These are phyloP conservation scores for Pyrenula aspistea DNA, from an alignment of 495 filamentous ascomycete species.

Conservation along the genomic window DNA sequence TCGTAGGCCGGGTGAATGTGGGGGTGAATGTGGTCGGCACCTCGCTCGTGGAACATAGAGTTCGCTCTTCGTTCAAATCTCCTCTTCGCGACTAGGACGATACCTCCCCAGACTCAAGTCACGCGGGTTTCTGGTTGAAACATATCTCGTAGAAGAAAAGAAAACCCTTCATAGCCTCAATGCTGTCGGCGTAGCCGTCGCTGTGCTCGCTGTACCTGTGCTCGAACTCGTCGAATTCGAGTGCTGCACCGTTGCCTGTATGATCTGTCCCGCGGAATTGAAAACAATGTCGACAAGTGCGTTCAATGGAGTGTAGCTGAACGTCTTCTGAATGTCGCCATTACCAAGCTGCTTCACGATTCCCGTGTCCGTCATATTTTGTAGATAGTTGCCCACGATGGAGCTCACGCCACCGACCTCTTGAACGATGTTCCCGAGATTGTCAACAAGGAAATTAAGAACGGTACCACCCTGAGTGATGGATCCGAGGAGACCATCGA, in stretches of 20 bases:
- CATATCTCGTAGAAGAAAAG: too few relatives aligned
- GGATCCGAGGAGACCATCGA: conserved; percentile 39
- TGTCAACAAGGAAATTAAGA: conserved; percentile 43
- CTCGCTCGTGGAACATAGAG: too few relatives aligned
- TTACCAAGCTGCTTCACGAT: conserved; percentile 25
- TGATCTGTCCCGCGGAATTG: conserved; percentile 40
- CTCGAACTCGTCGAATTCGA: neutral
- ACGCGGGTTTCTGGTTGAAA: too few relatives aligned
- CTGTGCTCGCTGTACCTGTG: neutral
- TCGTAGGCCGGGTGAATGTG: too few relatives aligned
- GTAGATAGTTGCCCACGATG: conserved; percentile 41
- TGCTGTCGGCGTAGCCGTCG: neutral
- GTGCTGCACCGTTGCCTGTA: conserved; percentile 37
- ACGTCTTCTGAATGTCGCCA: conserved; percentile 41
- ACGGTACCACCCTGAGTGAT: conserved; percentile 38
- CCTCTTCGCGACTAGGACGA: too few relatives aligned
- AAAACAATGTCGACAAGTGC: conserved; percentile 46
- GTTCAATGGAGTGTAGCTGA: conserved; percentile 34
- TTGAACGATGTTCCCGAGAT: conserved; percentile 46
- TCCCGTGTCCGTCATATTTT: conserved; percentile 46
- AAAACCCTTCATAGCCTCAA: neutral
- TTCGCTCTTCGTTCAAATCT: too few relatives aligned
- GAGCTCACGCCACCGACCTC: conserved; percentile 30
- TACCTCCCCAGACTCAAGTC: too few relatives aligned
- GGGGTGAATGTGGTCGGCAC: too few relatives aligned